Percentiles rank a stretch among this genome's conserved stretches.
Evolutionary conservation across 1,284 basidiomycete species (phyloP).

Genomic region (Phylloboletellus chloephorus): DNA sequence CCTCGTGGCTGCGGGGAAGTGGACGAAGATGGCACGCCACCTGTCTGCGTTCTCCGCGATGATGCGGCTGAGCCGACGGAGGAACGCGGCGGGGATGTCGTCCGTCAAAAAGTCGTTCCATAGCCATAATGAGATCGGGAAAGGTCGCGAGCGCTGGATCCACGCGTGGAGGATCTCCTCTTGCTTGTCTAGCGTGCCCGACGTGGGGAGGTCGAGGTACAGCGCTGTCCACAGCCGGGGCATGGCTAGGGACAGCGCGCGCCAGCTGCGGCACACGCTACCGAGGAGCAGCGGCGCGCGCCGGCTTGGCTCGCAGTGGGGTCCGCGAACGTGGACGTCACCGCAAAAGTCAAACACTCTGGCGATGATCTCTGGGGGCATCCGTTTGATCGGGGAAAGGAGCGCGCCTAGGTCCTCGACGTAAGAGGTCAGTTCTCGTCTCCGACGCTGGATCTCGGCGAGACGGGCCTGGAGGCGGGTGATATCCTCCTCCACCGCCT

Average conservation of each 20-base stretch:
- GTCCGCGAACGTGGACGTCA: slow-evolving; percentile 23
- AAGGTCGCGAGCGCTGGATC: slow-evolving; percentile 26
- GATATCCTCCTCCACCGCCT: slow-evolving; percentile 25
- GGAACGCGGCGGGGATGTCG: slow-evolving; percentile 26
- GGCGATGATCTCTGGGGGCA: slow-evolving; percentile 32
- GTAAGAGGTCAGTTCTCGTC: slow-evolving; percentile 25
- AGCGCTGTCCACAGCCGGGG: slow-evolving; percentile 31
- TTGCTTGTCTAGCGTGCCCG: slow-evolving; percentile 19
- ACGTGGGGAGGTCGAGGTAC: slow-evolving; percentile 28
- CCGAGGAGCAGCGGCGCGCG: slow-evolving; percentile 27
- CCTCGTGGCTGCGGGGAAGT: slow-evolving; percentile 25
- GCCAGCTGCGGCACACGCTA: slow-evolving; percentile 27
- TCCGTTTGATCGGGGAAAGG: slow-evolving; percentile 30
- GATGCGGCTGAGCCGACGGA: slow-evolving; percentile 19
- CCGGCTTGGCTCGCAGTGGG: slow-evolving; percentile 29
- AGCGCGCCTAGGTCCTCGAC: slow-evolving; percentile 31
- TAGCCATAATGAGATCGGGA: slow-evolving; percentile 25
- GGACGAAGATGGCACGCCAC: slow-evolving; percentile 29
- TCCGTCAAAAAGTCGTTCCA: slow-evolving; percentile 32
- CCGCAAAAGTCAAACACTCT: slow-evolving; percentile 32
- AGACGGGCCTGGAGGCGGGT: slow-evolving; percentile 26
- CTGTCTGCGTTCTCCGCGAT: slow-evolving; percentile 24
- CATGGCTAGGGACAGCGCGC: slow-evolving; percentile 25
- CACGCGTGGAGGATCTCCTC: slow-evolving; percentile 25
- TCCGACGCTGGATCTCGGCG: slow-evolving; percentile 27